Evolutionary conservation across 1,139 yeast species (phyloP).

Genomic region (Komagataea norvegica): DNA sequence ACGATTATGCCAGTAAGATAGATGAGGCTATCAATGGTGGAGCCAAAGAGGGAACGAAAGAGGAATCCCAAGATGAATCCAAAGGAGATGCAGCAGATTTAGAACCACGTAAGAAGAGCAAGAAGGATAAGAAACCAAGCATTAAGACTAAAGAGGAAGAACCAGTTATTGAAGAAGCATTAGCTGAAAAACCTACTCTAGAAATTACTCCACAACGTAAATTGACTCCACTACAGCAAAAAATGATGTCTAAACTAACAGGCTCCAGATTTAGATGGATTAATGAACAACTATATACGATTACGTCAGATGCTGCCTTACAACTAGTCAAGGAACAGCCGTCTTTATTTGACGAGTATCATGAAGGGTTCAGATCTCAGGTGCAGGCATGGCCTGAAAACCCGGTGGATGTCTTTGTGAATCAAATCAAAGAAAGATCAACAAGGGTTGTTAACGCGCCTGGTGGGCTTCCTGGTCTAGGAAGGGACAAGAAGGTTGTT

Average conservation of each 20-base stretch:
- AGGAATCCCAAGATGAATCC: not conserved
- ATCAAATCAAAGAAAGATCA: constrained; percentile 59
- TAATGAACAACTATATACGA: constrained; percentile 89
- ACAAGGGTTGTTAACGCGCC: constrained; percentile 80
- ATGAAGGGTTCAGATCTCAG: constrained; percentile 90
- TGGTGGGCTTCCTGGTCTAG: constrained; percentile 82
- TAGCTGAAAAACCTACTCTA: constrained; percentile 16
- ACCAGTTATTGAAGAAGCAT: constrained; percentile 6
- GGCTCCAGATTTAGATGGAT: constrained; percentile 98
- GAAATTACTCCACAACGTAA: constrained; percentile 33
- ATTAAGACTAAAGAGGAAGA: no score
- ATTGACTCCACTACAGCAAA: constrained; percentile 86
- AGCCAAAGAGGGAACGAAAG: not conserved
- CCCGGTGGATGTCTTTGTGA: constrained; percentile 85
- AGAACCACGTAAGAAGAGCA: constrained; percentile 6
- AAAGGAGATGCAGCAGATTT: constrained; percentile 1
- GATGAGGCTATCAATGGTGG: no score
- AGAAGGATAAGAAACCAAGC: constrained; percentile 3
- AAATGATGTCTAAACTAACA: constrained; percentile 90
- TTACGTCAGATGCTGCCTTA: constrained; percentile 71
- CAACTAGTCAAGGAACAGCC: constrained; percentile 76
- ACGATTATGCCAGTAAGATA: no score
- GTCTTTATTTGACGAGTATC: constrained; percentile 86
- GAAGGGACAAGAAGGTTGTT: constrained; percentile 49
- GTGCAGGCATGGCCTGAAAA: constrained; percentile 98